phyloP scores from a whole-genome alignment of 805 yeast species.

The Saturnispora zaruensis region DNA sequence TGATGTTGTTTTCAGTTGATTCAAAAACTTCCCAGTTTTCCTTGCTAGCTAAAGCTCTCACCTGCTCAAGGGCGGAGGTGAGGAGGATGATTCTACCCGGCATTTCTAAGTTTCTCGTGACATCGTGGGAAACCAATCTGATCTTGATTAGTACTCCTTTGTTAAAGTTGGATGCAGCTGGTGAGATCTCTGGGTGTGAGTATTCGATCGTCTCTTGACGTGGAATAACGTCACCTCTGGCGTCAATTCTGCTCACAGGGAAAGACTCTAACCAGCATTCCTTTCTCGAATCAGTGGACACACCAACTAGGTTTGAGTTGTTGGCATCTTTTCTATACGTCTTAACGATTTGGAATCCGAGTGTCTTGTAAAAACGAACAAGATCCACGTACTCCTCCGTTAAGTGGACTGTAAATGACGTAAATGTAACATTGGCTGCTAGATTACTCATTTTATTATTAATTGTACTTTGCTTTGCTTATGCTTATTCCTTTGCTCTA shows the following conservation, averaged over 20 bases:
- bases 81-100: slow-evolving; percentile 35
- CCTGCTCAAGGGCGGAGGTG: slow-evolving; percentile 30
- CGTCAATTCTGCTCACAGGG: slow-evolving; percentile 33
- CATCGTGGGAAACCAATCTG: slow-evolving; percentile 33
- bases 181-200: slow-evolving; percentile 15
- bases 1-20: slow-evolving; percentile 13
- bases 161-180: slow-evolving; percentile 14
- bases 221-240: slow-evolving; percentile 20
- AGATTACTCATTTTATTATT: slow-evolving; percentile 2
- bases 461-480: background rate
- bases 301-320: slow-evolving; percentile 33
- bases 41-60: slow-evolving; percentile 17
- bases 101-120: slow-evolving; percentile 26
- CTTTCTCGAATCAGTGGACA: slow-evolving; percentile 55
- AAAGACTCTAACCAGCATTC: slow-evolving; percentile 70
- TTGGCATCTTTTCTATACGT: slow-evolving; percentile 48
- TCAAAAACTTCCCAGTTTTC: slow-evolving; percentile 17
- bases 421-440: slow-evolving; percentile 37
- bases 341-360: slow-evolving; percentile 57
- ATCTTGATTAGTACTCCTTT: slow-evolving; percentile 42
- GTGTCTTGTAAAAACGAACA: slow-evolving; percentile 45
- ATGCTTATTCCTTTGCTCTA: background rate
- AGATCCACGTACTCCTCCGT: slow-evolving; percentile 38
- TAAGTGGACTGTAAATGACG: slow-evolving; percentile 53
- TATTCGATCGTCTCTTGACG: slow-evolving; percentile 32